Evolutionary conservation across 352 stramenopile genomes (phyloP), one percentile per base, ranked within the genome.

Genomic region (Thalassiosira sp.): DNA sequence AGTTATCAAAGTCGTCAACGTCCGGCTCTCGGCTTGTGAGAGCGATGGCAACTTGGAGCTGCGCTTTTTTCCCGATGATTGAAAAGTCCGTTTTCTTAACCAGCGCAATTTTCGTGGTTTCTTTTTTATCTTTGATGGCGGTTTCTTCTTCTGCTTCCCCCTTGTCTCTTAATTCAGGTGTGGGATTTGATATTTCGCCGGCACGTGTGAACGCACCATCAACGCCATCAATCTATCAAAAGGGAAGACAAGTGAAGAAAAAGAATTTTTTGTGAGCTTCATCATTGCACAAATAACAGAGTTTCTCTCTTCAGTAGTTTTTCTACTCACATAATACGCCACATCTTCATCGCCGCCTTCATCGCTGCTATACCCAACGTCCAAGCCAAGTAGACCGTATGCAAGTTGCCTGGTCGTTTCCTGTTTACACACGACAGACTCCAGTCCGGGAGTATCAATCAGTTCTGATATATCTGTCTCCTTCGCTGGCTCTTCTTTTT

Each of bases 321-420:
- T 31, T 16, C 24, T 51, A 74, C 71, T 81, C 51, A 85, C 71
- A 69, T 83, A 94, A 68, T 88, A 91, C 45, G 79, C 84, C 77
- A 84, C 75, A 40, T 92, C 84, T 72, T 94, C 89, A 60, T 91
- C 84, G 8, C 89, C 89, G 52, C 86, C 86, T 86, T 94, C 89
- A 60, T 94, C 89, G 61, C 85, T 92, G 57, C 84, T 91, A 54
- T 94, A 91, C 6, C 85, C 89, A 25, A 94, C 58, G 78, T 94
- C 89, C 11, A 91, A 64, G 22, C 84, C 84, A 46, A 94, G 74
- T 5, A 94, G 42, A 8, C 86, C 64, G 57, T 73, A 89, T 10
- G 85, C 85, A 22, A 94, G 61, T 37, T 83, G 87, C 28, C 74
- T 60, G 3, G 89, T 94, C 25, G 84, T 86, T 76, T 92, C 83